Conservation (phyloP, 1,284 basidiomycete genomes). For the Ustilago crameri region DNA sequence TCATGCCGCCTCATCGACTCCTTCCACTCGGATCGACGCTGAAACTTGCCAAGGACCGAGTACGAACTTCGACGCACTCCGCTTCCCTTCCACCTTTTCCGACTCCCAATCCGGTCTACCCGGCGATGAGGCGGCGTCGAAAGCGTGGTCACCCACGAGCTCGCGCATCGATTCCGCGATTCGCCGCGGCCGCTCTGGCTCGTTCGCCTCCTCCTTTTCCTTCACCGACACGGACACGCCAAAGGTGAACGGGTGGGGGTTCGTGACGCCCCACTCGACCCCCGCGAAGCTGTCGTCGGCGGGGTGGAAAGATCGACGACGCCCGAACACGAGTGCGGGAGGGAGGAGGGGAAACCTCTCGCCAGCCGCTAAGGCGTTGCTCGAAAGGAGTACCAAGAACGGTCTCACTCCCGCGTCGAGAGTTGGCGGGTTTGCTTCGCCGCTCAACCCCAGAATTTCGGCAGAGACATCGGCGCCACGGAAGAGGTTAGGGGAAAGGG, state of each 20-base stretch:
- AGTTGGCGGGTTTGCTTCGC: neutral
- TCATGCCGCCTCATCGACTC: neutral
- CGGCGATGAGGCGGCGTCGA: too few species aligned
- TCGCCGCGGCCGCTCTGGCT: constrained; percentile 22
- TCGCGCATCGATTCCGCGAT: constrained; percentile 61
- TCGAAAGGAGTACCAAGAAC: constrained; percentile 26
- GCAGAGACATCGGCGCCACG: too few species aligned
- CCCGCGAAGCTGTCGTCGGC: constrained; percentile 37
- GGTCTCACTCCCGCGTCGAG: neutral
- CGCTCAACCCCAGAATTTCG: neutral
- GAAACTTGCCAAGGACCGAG: neutral
- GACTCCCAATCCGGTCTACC: neutral
- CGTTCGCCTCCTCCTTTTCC: constrained; percentile 6
- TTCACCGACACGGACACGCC: constrained; percentile 18
- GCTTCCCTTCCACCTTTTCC: constrained; percentile 2
- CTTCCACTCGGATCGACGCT: too few species aligned
- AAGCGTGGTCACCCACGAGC: constrained; percentile 48
- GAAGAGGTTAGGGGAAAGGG: constrained; percentile 4
- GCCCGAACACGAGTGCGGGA: neutral
- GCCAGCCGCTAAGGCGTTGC: constrained; percentile 35
- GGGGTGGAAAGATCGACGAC: constrained; percentile 24
- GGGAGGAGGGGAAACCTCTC: constrained; percentile 13
- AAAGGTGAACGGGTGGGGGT: constrained; percentile 55
- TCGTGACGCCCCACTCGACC: constrained; percentile 49
- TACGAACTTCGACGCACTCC: constrained; percentile 22